phyloP scores from a whole-genome alignment of 805 yeast genomes.

The Ogataea salicorniae region DNA sequence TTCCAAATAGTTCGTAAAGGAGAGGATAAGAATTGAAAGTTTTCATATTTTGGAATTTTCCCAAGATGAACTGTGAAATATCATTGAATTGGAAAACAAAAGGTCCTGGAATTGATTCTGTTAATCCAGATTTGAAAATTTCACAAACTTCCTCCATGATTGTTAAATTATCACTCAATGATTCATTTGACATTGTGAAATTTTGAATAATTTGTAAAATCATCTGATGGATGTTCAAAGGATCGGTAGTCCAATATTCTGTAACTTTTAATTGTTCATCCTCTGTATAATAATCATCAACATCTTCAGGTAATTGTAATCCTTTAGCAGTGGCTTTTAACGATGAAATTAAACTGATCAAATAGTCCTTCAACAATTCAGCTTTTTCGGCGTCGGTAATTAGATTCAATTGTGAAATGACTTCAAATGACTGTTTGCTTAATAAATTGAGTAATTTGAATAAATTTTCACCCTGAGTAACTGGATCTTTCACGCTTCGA shows the following conservation, averaged over 20 bases:
- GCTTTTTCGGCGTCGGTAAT: slow-evolving; percentile 10
- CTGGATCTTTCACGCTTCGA: slow-evolving; percentile 48
- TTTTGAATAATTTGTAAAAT: slow-evolving; percentile 37
- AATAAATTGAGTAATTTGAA: slow-evolving; percentile 20
- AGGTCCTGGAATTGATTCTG: slow-evolving; percentile 61
- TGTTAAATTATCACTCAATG: slow-evolving; percentile 37
- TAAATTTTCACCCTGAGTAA: slow-evolving; percentile 32
- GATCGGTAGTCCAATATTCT: slow-evolving; percentile 47
- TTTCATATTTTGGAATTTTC: slow-evolving; percentile 29
- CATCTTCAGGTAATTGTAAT: slow-evolving; percentile 52
- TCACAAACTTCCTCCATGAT: slow-evolving; percentile 60
- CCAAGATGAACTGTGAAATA: slow-evolving; percentile 36
- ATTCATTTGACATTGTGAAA: slow-evolving; percentile 36
- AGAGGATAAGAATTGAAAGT: slow-evolving; percentile 35
- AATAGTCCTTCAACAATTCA: slow-evolving; percentile 37
- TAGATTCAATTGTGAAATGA: slow-evolving; percentile 7
- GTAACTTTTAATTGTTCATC: slow-evolving; percentile 29
- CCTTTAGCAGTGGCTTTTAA: slow-evolving; percentile 71
- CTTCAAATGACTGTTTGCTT: slow-evolving; percentile 15
- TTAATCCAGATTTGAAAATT: slow-evolving; percentile 58
- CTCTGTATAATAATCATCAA: slow-evolving; percentile 33
- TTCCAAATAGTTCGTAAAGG: slow-evolving; percentile 41
- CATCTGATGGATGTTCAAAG: slow-evolving; percentile 37
- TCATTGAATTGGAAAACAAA: slow-evolving; percentile 46
- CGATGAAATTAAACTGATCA: slow-evolving; percentile 55